Evolutionary conservation across 75 land plant species (phyloP).

Genomic region (Adiantum capillusveneris): DNA sequence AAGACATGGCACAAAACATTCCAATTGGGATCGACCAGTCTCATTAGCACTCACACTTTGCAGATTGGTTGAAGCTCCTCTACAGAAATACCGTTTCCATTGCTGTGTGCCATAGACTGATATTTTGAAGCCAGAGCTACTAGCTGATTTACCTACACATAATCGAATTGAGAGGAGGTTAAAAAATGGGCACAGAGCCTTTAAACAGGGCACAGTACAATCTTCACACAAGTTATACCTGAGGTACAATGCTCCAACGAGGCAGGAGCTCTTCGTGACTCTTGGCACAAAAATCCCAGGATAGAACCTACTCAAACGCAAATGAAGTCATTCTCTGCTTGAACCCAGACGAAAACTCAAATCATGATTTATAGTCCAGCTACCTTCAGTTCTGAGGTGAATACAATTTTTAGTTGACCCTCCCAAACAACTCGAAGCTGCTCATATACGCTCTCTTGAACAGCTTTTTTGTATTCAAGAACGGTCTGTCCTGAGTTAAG

Average conservation of each 20-base stretch:
- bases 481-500: constrained; percentile 79
- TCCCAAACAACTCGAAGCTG: constrained; percentile 94
- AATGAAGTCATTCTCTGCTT: neutral
- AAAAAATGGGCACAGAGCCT: too few relatives aligned
- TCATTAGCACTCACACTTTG: constrained; percentile 54
- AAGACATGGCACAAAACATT: too few relatives aligned
- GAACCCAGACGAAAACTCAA: neutral
- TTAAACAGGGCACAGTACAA: too few relatives aligned
- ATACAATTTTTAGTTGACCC: constrained; percentile 82
- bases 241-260: constrained; percentile 52
- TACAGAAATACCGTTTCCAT: constrained; percentile 40
- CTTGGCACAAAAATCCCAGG: constrained; percentile 78
- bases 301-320: constrained; percentile 31
- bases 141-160: constrained; percentile 76
- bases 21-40: too few relatives aligned
- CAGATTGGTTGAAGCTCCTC: constrained; percentile 80
- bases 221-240: too few relatives aligned
- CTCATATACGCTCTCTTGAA: constrained; percentile 95
- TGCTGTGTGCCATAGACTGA: constrained; percentile 73
- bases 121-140: constrained; percentile 88
- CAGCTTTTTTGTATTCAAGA: constrained; percentile 87
- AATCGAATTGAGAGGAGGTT: neutral
- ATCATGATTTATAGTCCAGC: neutral
- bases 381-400: constrained; percentile 85
- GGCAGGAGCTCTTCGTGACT: constrained; percentile 72